Base-by-base conservation (phyloP, 2,329 filamentous ascomycete species). In the Fusarium continuum region DNA sequence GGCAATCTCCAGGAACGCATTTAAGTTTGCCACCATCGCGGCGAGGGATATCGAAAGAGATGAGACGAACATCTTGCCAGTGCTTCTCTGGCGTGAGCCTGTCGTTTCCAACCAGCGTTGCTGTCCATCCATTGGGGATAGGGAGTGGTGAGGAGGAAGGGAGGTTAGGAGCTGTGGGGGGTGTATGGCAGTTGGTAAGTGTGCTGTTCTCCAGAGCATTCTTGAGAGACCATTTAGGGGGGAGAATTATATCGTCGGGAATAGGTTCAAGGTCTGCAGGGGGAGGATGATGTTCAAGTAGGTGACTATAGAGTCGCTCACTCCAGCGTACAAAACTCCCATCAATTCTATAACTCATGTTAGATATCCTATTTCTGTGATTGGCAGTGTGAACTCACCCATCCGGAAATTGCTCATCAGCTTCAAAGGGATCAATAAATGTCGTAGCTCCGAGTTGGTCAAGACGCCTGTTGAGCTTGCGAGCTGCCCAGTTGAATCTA, bases 371-470 rank as follows among this genome's bases (percentile, higher is more conserved):
- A n/a, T 8, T 23, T 5, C 8, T 11, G 5, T 8, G 22, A 26
- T 3, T 3, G 2, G 4, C 4, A 13, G 17, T 5, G 4, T 10
- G 10, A n/a, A 79, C 85, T 67, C 79, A 95, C 88, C 94, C 93
- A 77, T 98, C 93, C 22, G 92, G 87, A 79, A 97, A 93, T 73
- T 96, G 92, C 69, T 97, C 93, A 73, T 99, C 95, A 19, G 90
- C 93, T 76, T 99, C 95, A 11, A 92, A 95, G 31, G 88, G 82
- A 34, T 89, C 86, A 70, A 91, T 90, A 61, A 95, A 86, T 41
- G 92, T 85, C 35, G 82, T 82, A 4, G 92, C 95, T 2, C 94
- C 94, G 1, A 99, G 85, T 73, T 97, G 93, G 31, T 89, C 76
- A 28, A 99, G 80, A 14, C 95, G 87, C 69, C 93, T 94, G 70